Evolutionary conservation across 495 filamentous ascomycete species (phyloP).

Genomic region (Penicillium paradoxum): DNA sequence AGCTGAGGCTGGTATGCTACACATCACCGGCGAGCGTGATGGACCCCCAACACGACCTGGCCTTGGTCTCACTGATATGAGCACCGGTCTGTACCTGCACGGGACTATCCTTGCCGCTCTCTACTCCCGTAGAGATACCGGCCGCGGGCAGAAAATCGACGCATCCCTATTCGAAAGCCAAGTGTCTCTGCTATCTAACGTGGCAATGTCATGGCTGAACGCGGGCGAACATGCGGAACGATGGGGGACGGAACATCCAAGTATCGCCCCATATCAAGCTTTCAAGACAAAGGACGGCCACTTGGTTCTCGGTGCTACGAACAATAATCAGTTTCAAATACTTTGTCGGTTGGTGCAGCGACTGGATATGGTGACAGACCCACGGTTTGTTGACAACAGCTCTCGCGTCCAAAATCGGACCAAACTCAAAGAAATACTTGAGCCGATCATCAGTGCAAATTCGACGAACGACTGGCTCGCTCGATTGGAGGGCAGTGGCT

Average conservation of each 20-base stretch:
- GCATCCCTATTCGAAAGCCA: slow-evolving; percentile 79
- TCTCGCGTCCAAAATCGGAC: slow-evolving; percentile 64
- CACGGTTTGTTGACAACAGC: slow-evolving; percentile 63
- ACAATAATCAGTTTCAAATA: slow-evolving; percentile 73
- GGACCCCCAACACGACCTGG: slow-evolving; percentile 87
- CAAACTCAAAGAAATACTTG: slow-evolving; percentile 62
- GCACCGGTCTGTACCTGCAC: slow-evolving; percentile 79
- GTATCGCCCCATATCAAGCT: slow-evolving; percentile 80
- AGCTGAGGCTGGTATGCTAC: slow-evolving; percentile 87
- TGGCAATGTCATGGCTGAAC: slow-evolving; percentile 78
- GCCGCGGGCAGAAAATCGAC: slow-evolving; percentile 79
- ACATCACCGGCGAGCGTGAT: slow-evolving; percentile 77
- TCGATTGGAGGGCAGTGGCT: slow-evolving; percentile 70
- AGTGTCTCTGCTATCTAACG: slow-evolving; percentile 76
- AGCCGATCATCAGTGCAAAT: slow-evolving; percentile 56
- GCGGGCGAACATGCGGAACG: slow-evolving; percentile 69
- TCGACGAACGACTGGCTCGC: slow-evolving; percentile 76
- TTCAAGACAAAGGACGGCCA: slow-evolving; percentile 81
- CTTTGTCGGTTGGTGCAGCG: slow-evolving; percentile 64
- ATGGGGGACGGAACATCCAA: slow-evolving; percentile 88
- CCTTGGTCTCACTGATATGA: slow-evolving; percentile 83
- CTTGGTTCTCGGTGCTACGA: slow-evolving; percentile 78
- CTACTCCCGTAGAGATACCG: slow-evolving; percentile 55
- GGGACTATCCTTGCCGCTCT: slow-evolving; percentile 83
- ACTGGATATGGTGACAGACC: slow-evolving; percentile 60